Conservation (phyloP, 2,329 filamentous ascomycete species). For the Cladosporium sp. region DNA sequence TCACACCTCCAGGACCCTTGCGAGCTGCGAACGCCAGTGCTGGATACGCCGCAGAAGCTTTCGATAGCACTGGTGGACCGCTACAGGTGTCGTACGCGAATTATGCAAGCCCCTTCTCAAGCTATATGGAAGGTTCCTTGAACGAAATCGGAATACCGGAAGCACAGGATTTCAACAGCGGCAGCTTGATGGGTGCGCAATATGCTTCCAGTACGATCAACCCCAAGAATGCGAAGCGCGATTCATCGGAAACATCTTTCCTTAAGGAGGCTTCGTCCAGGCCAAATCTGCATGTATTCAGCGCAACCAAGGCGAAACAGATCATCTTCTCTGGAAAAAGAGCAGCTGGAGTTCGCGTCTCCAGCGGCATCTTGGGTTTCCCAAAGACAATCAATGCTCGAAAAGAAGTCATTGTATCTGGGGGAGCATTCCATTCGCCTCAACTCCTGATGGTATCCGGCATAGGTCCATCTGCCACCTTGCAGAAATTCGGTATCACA, state of each 20-base stretch:
- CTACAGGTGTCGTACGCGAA: slow-evolving; percentile 36
- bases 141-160: slow-evolving; percentile 31
- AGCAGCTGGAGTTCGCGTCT: neutral
- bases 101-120: slow-evolving; percentile 30
- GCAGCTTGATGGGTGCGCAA: slow-evolving; percentile 24
- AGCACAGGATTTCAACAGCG: slow-evolving; percentile 33
- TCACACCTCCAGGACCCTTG: slow-evolving; percentile 26
- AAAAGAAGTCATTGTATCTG: slow-evolving; percentile 48
- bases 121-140: slow-evolving; percentile 31
- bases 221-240: neutral
- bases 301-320: slow-evolving; percentile 26
- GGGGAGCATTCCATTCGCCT: slow-evolving; percentile 45
- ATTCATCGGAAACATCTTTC: slow-evolving; percentile 29
- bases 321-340: neutral
- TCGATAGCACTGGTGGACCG: slow-evolving; percentile 27
- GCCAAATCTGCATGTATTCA: slow-evolving; percentile 35
- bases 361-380: slow-evolving; percentile 21
- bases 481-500: slow-evolving; percentile 35
- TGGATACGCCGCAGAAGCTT: slow-evolving; percentile 27
- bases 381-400: slow-evolving; percentile 32
- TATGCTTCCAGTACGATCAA: slow-evolving; percentile 20
- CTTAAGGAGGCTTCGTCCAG: slow-evolving; percentile 28
- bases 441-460: slow-evolving; percentile 40
- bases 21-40: slow-evolving; percentile 30
- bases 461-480: slow-evolving; percentile 31